These are phyloP conservation scores for Cucumis melo DNA, from an alignment of 306 rosid species.

Conservation along the genomic window DNA sequence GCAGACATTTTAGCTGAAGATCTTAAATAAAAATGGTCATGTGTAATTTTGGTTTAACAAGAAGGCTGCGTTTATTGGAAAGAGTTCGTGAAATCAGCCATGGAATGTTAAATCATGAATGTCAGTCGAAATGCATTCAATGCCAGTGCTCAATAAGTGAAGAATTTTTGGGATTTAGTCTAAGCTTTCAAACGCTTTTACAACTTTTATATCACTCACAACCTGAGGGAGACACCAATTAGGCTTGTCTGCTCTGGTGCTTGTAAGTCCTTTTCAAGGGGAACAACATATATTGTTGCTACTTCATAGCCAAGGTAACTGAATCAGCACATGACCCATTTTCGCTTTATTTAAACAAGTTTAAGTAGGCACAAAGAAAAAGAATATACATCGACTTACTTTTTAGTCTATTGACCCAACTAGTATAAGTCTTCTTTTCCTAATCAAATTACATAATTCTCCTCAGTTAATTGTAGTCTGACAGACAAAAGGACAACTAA, in stretches of 20 bases:
- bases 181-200: background rate
- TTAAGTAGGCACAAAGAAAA: background rate
- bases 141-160: background rate
- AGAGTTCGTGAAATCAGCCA: background rate
- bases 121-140: background rate
- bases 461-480: background rate
- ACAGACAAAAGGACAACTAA: background rate
- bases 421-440: background rate
- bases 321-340: background rate
- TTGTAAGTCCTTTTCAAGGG: conserved; percentile 1
- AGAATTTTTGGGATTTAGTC: background rate
- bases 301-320: background rate
- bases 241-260: background rate
- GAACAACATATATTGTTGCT: background rate
- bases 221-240: background rate
- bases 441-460: background rate
- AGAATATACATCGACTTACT: background rate
- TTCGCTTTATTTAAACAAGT: background rate
- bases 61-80: background rate
- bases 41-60: background rate
- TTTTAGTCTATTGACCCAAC: background rate
- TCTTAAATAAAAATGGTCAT: background rate
- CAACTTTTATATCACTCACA: background rate
- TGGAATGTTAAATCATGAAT: background rate
- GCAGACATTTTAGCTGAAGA: background rate